Evolutionary conservation across 179 eudicot species (phyloP).

Genomic region (Corrigiola litoralis): DNA sequence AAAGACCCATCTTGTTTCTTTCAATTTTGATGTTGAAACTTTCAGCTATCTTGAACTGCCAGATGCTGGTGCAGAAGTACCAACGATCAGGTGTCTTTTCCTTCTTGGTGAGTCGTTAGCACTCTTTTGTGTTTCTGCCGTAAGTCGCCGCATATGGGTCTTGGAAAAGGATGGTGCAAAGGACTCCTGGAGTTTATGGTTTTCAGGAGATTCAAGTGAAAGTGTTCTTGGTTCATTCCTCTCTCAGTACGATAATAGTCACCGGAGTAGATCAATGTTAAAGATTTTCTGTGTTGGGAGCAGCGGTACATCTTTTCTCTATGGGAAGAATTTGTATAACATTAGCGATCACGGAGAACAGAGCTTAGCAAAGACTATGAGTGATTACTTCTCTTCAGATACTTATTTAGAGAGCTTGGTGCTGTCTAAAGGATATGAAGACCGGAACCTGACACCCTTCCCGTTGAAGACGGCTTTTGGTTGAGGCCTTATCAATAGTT

Average conservation of each 20-base stretch:
- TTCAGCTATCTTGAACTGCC: not conserved
- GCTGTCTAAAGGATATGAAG: constrained; percentile 3
- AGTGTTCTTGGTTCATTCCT: not conserved
- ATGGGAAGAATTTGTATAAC: not conserved
- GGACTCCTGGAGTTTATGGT: not conserved
- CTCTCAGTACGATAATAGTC: not conserved
- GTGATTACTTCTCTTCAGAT: not conserved
- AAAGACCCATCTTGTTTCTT: not conserved
- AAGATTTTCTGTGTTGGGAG: not conserved
- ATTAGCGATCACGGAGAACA: not conserved
- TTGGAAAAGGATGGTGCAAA: constrained; percentile 1
- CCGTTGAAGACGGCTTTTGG: too few relatives aligned
- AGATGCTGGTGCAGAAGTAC: not conserved
- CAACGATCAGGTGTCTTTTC: not conserved
- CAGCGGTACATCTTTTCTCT: not conserved
- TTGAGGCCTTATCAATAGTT: too few relatives aligned
- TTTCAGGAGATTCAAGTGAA: not conserved
- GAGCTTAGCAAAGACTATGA: not conserved
- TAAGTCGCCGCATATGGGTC: not conserved
- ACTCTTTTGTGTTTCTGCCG: not conserved
- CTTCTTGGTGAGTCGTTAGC: constrained; percentile 1
- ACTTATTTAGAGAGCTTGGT: constrained; percentile 12
- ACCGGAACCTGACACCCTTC: not conserved
- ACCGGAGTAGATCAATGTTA: too few relatives aligned
- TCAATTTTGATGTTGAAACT: constrained; percentile 4